phyloP scores from a whole-genome alignment of 1,284 basidiomycete species.

The Xerocomus minutiporus region DNA sequence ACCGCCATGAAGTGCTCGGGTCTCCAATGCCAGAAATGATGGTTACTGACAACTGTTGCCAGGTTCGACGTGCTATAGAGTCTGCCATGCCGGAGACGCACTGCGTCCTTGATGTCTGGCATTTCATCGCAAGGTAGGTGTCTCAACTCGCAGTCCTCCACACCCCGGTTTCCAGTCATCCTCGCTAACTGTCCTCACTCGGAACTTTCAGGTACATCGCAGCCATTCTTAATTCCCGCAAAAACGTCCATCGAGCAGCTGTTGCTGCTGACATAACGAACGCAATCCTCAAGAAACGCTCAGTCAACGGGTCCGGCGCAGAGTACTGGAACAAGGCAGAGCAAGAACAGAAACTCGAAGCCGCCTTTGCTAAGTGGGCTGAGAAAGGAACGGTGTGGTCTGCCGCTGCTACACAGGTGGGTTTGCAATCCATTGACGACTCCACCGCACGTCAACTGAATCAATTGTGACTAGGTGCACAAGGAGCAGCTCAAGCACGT shows the following conservation, averaged over 20 bases:
- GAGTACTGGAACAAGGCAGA: slow-evolving; percentile 5
- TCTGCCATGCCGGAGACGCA: not conserved
- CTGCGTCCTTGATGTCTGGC: too few relatives aligned
- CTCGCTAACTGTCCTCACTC: too few relatives aligned
- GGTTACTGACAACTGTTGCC: not conserved
- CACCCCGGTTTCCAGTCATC: too few relatives aligned
- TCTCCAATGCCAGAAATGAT: slow-evolving; percentile 1
- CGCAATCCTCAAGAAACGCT: not conserved
- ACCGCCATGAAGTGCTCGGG: not conserved
- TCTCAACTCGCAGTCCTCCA: too few relatives aligned
- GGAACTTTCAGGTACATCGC: not conserved
- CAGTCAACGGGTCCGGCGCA: not conserved
- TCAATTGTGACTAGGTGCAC: not conserved
- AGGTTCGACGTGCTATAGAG: not conserved
- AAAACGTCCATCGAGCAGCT: not conserved
- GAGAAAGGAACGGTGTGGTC: slow-evolving; percentile 1
- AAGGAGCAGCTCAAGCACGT: not conserved
- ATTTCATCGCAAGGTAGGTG: not conserved
- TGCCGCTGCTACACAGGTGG: not conserved
- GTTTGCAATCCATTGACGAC: not conserved
- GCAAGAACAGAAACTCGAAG: slow-evolving; percentile 1
- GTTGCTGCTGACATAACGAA: slow-evolving; percentile 1
- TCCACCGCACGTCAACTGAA: too few relatives aligned
- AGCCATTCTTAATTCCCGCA: not conserved
- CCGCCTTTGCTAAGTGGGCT: not conserved